phyloP scores from a whole-genome alignment of 345 rosid genomes.

The Citrus trifoliata region DNA sequence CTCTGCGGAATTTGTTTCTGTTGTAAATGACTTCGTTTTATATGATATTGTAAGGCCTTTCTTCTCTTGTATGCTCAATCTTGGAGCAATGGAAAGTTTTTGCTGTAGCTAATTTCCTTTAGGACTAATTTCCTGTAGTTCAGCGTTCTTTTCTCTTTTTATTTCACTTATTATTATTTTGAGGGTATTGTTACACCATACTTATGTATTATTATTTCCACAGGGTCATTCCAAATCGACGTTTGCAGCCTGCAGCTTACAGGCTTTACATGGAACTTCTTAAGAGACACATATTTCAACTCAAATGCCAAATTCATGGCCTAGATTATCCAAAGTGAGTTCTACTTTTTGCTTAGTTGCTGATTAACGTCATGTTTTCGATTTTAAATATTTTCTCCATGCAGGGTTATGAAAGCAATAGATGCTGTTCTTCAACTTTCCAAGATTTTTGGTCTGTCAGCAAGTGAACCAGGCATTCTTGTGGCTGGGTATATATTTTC shows the following conservation, averaged over 20 bases:
- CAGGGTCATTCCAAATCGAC: slow-evolving; percentile 72
- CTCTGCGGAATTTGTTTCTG: background rate
- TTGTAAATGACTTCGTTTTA: background rate
- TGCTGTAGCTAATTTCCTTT: background rate
- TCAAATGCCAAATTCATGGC: slow-evolving; percentile 46
- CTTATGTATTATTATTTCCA: slow-evolving; percentile 8
- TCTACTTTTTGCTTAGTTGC: background rate
- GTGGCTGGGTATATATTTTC: slow-evolving; percentile 66
- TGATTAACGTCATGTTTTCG: background rate
- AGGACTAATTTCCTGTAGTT: background rate
- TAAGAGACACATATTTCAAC: slow-evolving; percentile 57
- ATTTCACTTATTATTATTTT: too few species aligned
- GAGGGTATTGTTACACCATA: background rate
- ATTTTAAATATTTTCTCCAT: slow-evolving; percentile 9
- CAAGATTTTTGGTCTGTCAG: slow-evolving; percentile 51
- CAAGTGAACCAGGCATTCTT: slow-evolving; percentile 60
- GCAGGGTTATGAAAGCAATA: slow-evolving; percentile 77
- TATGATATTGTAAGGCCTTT: background rate
- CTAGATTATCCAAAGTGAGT: slow-evolving; percentile 64
- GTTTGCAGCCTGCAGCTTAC: slow-evolving; percentile 61
- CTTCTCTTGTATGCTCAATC: background rate
- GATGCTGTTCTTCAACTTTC: slow-evolving; percentile 72
- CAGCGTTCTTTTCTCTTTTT: background rate
- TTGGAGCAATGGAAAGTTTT: background rate
- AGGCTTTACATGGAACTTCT: slow-evolving; percentile 86